Conservation (phyloP, 2,329 filamentous ascomycete species). For the Colletotrichum tanaceti region DNA sequence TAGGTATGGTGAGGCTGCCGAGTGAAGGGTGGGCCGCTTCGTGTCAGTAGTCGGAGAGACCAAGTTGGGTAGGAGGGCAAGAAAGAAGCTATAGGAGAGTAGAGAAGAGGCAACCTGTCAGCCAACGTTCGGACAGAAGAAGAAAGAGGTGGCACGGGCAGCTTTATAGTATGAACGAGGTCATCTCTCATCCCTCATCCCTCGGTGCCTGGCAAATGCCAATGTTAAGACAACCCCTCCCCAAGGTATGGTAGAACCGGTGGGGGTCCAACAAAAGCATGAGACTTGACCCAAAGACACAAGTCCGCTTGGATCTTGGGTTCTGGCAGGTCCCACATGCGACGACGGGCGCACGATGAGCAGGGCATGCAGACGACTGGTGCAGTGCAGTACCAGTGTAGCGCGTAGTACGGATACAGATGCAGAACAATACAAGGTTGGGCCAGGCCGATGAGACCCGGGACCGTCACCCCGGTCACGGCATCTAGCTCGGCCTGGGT, state of each 20-base stretch:
- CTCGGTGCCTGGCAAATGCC: constrained; percentile 28
- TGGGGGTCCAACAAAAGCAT: constrained; percentile 40
- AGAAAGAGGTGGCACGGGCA: constrained; percentile 28
- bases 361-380: constrained; percentile 26
- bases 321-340: constrained; percentile 32
- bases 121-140: constrained; percentile 4
- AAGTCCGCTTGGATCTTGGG: constrained; percentile 27
- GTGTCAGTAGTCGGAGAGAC: not conserved
- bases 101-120: constrained; percentile 19
- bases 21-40: not conserved
- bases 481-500: constrained; percentile 32
- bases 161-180: constrained; percentile 34
- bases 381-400: constrained; percentile 6
- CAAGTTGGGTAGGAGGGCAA: not conserved
- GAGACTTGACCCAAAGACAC: constrained; percentile 28
- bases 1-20: not conserved
- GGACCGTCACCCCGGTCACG: constrained; percentile 33
- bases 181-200: constrained; percentile 12
- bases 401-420: not conserved
- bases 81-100: constrained; percentile 12
- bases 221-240: constrained; percentile 26
- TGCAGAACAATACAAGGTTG: constrained; percentile 12
- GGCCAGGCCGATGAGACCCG: constrained; percentile 27
- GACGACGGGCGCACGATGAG: constrained; percentile 26
- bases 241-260: constrained; percentile 26